phyloP scores from a whole-genome alignment of 2,329 filamentous ascomycete species.

The Penicillium sp. region DNA sequence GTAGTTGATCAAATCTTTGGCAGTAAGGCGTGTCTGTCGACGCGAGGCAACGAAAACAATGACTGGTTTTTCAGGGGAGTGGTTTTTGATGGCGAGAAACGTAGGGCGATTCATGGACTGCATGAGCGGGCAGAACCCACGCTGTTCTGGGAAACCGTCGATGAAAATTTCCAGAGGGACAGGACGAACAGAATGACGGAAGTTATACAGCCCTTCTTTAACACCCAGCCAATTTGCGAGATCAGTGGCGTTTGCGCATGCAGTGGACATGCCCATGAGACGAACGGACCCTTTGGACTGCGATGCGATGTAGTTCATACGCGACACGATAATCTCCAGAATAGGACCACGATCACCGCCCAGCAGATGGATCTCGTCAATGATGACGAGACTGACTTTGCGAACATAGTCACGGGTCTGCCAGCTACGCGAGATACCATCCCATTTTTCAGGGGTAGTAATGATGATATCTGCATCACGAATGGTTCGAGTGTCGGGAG shows the following conservation, averaged over 20 bases:
- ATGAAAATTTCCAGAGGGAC: conserved; percentile 97
- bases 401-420: conserved; percentile 95
- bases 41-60: conserved; percentile 98
- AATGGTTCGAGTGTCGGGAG: conserved; percentile 93
- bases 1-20: conserved; percentile 94
- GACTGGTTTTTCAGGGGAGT: conserved; percentile 94
- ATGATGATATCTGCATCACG: conserved; percentile 96
- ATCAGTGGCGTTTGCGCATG: conserved; percentile 93
- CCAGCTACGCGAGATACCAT: conserved; percentile 98
- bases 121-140: conserved; percentile 97
- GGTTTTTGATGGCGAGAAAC: conserved; percentile 93
- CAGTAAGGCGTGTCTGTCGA: conserved; percentile 90
- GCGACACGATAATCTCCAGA: conserved; percentile 89
- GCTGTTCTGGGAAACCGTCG: conserved; percentile 92
- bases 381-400: conserved; percentile 93
- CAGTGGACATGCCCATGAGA: conserved; percentile 97
- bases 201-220: conserved; percentile 95
- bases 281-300: conserved; percentile 88
- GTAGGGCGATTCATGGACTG: conserved; percentile 98
- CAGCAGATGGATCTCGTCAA: conserved; percentile 97
- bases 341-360: conserved; percentile 96
- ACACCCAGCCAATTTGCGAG: conserved; percentile 96
- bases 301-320: conserved; percentile 98
- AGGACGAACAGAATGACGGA: conserved; percentile 92
- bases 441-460: conserved; percentile 99